These are phyloP conservation scores for Cladosporium sphaerospermum DNA, from an alignment of 2,329 filamentous ascomycete species.

Conservation along the genomic window DNA sequence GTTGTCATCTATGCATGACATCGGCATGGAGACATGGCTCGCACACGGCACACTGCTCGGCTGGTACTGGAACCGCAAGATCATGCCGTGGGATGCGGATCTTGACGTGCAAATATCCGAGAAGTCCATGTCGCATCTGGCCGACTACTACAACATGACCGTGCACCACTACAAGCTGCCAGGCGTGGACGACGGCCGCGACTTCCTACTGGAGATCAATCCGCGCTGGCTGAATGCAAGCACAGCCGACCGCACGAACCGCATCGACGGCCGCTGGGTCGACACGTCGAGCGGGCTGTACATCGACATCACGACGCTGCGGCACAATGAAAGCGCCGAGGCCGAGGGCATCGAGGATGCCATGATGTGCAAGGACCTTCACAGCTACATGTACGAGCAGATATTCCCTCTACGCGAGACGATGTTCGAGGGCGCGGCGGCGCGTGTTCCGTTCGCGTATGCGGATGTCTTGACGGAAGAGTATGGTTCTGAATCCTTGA, in stretches of 20 bases:
- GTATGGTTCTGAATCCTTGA: slow-evolving; percentile 47
- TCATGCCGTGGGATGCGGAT: slow-evolving; percentile 58
- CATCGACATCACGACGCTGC: slow-evolving; percentile 56
- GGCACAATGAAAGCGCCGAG: slow-evolving; percentile 39
- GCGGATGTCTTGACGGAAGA: slow-evolving; percentile 48
- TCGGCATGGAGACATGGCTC: slow-evolving; percentile 56
- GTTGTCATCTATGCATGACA: slow-evolving; percentile 47
- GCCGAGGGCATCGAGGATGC: slow-evolving; percentile 34
- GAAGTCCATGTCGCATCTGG: slow-evolving; percentile 49
- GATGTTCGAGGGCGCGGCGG: slow-evolving; percentile 48
- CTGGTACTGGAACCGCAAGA: slow-evolving; percentile 58
- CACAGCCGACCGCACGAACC: slow-evolving; percentile 44
- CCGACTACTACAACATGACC: slow-evolving; percentile 57
- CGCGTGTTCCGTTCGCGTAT: slow-evolving; percentile 53
- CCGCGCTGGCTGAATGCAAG: slow-evolving; percentile 46
- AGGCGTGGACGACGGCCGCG: slow-evolving; percentile 18
- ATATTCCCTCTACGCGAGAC: slow-evolving; percentile 53
- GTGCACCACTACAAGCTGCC: slow-evolving; percentile 40
- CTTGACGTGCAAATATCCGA: slow-evolving; percentile 55
- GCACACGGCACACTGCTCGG: slow-evolving; percentile 57
- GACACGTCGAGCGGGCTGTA: slow-evolving; percentile 54
- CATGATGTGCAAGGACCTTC: slow-evolving; percentile 53
- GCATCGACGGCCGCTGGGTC: slow-evolving; percentile 57
- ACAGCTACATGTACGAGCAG: slow-evolving; percentile 47
- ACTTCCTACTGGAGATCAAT: slow-evolving; percentile 55